Conservation (phyloP, 1,284 basidiomycete genomes). For the Boletellus deceptivus region DNA sequence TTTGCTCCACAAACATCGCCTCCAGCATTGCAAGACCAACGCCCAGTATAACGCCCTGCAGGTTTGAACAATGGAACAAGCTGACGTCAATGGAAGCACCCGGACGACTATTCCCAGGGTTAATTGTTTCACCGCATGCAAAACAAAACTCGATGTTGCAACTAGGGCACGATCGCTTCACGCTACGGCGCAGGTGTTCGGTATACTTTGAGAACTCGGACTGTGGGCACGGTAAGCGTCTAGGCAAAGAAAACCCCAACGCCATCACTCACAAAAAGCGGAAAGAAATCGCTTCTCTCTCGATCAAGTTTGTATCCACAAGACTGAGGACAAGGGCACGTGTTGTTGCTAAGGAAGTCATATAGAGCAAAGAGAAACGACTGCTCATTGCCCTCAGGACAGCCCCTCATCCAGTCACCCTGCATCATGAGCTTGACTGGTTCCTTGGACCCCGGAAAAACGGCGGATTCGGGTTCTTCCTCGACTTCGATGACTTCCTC, state of each 20-base stretch:
- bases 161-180: conserved; percentile 58
- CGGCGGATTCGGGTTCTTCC: conserved; percentile 63
- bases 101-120: conserved; percentile 40
- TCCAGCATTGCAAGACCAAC: conserved; percentile 82
- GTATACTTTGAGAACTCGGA: conserved; percentile 70
- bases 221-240: conserved; percentile 39
- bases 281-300: conserved; percentile 76
- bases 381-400: conserved; percentile 89
- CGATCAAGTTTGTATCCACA: conserved; percentile 63
- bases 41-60: conserved; percentile 85
- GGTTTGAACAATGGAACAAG: conserved; percentile 83
- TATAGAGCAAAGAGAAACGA: conserved; percentile 84
- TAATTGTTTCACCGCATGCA: conserved; percentile 77
- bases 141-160: conserved; percentile 74
- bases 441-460: conserved; percentile 45
- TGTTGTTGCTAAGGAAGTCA: conserved; percentile 61
- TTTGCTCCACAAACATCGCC: conserved; percentile 61
- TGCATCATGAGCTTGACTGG: conserved; percentile 72
- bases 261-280: conserved; percentile 64
- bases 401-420: conserved; percentile 96
- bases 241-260: background rate
- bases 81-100: conserved; percentile 46
- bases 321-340: conserved; percentile 67
- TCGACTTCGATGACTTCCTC: conserved; percentile 86
- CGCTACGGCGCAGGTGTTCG: conserved; percentile 54